phyloP scores from a whole-genome alignment of 306 rosid species.

The Gillenia trifoliata region DNA sequence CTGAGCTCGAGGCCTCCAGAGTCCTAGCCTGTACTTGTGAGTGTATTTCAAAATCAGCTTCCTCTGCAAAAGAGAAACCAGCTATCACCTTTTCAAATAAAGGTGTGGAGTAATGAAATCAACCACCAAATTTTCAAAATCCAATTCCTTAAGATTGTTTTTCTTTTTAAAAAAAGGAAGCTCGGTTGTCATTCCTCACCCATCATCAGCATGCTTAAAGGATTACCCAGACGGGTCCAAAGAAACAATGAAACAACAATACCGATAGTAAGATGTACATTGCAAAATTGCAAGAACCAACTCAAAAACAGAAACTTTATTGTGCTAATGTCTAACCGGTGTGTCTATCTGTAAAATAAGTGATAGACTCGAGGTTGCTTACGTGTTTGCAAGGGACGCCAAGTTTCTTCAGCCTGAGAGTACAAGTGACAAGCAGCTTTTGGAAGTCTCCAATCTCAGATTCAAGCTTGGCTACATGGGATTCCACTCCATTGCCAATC shows the following conservation, averaged over 20 bases:
- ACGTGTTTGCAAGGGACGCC: constrained; percentile 88
- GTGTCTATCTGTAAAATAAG: background rate
- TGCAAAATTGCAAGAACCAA: background rate
- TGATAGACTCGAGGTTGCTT: constrained; percentile 5
- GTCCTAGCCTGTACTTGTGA: constrained; percentile 84
- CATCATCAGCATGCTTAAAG: background rate
- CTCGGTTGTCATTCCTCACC: too few species aligned
- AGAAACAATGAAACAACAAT: background rate
- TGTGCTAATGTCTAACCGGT: background rate
- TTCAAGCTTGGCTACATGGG: constrained; percentile 75
- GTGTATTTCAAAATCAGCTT: constrained; percentile 71
- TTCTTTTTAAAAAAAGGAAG: background rate
- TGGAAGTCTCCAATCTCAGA: constrained; percentile 78
- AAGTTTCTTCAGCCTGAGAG: constrained; percentile 74
- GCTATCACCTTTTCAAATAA: background rate
- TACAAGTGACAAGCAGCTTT: constrained; percentile 69
- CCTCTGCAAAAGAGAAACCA: constrained; percentile 55
- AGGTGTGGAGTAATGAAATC: background rate
- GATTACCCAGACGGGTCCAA: background rate
- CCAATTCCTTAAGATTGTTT: background rate
- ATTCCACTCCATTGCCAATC: constrained; percentile 70
- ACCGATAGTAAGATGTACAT: background rate
- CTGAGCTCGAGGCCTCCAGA: constrained; percentile 74
- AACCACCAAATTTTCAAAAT: background rate
- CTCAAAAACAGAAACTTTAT: background rate